Evolutionary conservation across 2,329 filamentous ascomycete species (phyloP), one percentile per base, ranked within the genome.

Genomic region (Fusarium brevicatenulatum): DNA sequence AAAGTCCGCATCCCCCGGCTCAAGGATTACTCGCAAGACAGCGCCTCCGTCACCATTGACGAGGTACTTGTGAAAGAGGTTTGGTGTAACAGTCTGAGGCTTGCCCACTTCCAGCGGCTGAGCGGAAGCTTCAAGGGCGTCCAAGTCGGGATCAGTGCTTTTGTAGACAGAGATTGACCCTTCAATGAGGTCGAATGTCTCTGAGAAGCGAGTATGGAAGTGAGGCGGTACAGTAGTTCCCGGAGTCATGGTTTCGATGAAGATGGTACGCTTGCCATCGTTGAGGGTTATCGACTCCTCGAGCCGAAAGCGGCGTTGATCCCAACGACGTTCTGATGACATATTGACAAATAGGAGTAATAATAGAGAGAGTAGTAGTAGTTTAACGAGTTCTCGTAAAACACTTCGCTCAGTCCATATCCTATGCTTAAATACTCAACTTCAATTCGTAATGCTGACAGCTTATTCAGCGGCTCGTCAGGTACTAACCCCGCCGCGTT

Each of bases 241-340:
- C 2, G 61, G 61, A 12, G 61, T 64, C 55, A 64, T 64, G 6
- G 61, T 61, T 37, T 64, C 61, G 4, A 64, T 64, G 3, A 64
- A 64, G 3, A 61, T 52, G 1, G 61, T 61, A 6, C 61, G 61
- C n/a, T 61, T 62, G 21, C 61, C 55, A 13, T 64, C 18, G 18
- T 64, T 64, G 19, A 64, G 44, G 4, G 55, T 28, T 5, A 55
- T 52, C 3, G 61, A 64, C 23, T 61, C 61, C 8, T 64, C 55
- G 5, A 64, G 61, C 7, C 39, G 44, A 32, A 64, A 64, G 23
- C 61, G 61, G 13, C 61, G 61, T 52, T 64, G 44, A 5, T 64
- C 61, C 61, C 61, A 64, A 11, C 61, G 61, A 18, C 61, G 61
- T 40, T 64, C 61, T 23, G 55, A 61, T 12, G 61, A 64, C 61